Evolutionary conservation across 768 basidiomycete genomes (phyloP), one percentile per base, ranked within the genome.

Genomic region (Calvatia gigantea): DNA sequence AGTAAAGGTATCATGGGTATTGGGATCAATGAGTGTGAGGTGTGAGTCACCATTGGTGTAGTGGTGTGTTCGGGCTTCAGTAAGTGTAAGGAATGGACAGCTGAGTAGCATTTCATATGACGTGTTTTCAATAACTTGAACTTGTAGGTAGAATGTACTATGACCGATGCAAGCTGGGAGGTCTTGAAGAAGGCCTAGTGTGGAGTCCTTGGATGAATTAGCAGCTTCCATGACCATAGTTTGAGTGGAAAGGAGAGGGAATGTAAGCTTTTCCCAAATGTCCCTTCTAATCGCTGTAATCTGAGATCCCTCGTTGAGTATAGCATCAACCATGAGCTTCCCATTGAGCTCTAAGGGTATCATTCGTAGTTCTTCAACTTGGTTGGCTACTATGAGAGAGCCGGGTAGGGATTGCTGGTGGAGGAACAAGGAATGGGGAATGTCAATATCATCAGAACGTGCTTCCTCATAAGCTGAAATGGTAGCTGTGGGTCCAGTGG

Each of bases 61-160:
- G 28, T 54, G 46, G 3, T 54, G 28, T 1, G 42, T 50, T 5
- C 21, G 39, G 4, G 32, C 51, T n/a, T 49, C 11, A 6, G 51
- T 54, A 2, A 58, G 37, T 0, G 43, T 55, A 0, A 59, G 39
- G 51, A 64, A 64, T 0, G 58, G 61, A 1, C 44, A 23, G 1
- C 61, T 57, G 1, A 64, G 41, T 2, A 64, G 57, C 29, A 64
- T 51, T 9, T 62, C 56, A 17, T 60, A 64, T 17, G 62, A 48
- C 6, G 61, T 59, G 5, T 58, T 43, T 17, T 62, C 46, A 3
- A 61, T 43, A 2, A 64, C 58, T 6, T 64, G 59, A 11, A 60
- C 59, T 29, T 64, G 62, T 4, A 62, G n/a, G 32, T 60, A 60
- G 29, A 64, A 55, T 2, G 32, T 41, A 1, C 45, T 50, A 3